Conservation (phyloP, 352 stramenopile genomes). For the Peronosclerospora sorghi region DNA sequence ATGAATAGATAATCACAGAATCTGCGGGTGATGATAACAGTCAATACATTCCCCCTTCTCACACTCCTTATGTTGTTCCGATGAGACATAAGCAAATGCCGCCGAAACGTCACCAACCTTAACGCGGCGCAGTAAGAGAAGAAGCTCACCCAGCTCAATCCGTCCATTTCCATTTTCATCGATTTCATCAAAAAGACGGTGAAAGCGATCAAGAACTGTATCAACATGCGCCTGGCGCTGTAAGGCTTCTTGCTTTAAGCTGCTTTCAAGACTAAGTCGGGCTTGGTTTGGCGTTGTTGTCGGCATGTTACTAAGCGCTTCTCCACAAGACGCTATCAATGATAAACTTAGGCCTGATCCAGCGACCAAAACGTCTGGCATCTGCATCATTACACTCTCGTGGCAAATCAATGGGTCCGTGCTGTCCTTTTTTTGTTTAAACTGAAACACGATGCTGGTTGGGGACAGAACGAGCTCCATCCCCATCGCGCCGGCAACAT, state of each 20-base stretch:
- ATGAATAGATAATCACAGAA: too few species aligned
- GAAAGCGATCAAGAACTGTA: conserved; percentile 36
- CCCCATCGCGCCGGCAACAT: conserved; percentile 31
- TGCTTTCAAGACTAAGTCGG: conserved; percentile 38
- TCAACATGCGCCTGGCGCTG: conserved; percentile 43
- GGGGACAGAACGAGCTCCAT: conserved; percentile 36
- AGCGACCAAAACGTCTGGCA: conserved; percentile 51
- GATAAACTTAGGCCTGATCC: conserved; percentile 63
- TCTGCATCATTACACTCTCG: conserved; percentile 42
- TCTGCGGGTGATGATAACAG: too few species aligned
- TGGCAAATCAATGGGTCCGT: conserved; percentile 26
- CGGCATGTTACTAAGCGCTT: conserved; percentile 37
- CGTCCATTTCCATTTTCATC: conserved; percentile 53
- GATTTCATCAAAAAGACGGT: conserved; percentile 61
- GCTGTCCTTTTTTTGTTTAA: conserved; percentile 38
- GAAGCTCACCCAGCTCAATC: conserved; percentile 52
- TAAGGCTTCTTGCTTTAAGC: conserved; percentile 41
- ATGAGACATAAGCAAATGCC: conserved; percentile 75
- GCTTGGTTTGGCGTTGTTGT: conserved; percentile 54
- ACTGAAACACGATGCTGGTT: conserved; percentile 33
- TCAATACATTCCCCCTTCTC: too few species aligned
- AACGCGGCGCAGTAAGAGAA: conserved; percentile 47
- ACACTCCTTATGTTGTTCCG: too few species aligned
- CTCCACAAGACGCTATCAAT: conserved; percentile 40
- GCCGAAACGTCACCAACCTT: conserved; percentile 62